Base-by-base conservation (phyloP, 192 early-diverging fungal genomes). In the Coemansia javaensis region DNA sequence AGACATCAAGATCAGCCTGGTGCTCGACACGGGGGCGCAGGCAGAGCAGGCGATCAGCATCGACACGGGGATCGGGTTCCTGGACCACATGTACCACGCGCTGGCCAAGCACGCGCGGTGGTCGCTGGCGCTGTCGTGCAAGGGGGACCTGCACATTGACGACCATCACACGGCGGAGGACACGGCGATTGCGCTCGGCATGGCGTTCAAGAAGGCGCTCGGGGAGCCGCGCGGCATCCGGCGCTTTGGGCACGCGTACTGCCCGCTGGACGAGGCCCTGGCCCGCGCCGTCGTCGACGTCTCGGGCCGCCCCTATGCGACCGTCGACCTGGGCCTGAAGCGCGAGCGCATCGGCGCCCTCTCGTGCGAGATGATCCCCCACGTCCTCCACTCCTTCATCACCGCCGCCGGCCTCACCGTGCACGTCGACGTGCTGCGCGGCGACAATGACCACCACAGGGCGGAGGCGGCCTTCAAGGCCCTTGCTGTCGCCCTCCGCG, bases 91-190 rank as follows among this genome's bases (percentile, higher is more conserved):
- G 94, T 87, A 90, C 65, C 88, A 93, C 53, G 96, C 97, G 5
- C 78, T 99, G n/a, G 91, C 93, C 15, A 97, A 97, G 69, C 94
- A 99, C 77, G 77, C 82, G 49, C 82, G 86, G 23, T 97, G 92
- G 93, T 90, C 92, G 13, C 75, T 99, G 25, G 75, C 62, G 8
- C 57, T 97, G n/a, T 55, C 58, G 23, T 97, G 94, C 77, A 78
- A 75, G 34, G 97, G 97, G 28, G 94, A 99, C 66, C 74, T 97
- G 48, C 87, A 97, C 65, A 94, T 99, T 45, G 92, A 97, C 73
- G 94, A 99, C 77, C 94, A 99, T 72, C 97, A 99, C 77, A 91
- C 94, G 11, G 89, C 90, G 21, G 94, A 99, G 63, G 97, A 99
- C 63, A 85, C 85, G 14, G 94, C 90, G 8, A 90, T 99, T 44